Evolutionary conservation across 2,329 filamentous ascomycete genomes (phyloP).

Genomic region (Aspergillus intermedius): DNA sequence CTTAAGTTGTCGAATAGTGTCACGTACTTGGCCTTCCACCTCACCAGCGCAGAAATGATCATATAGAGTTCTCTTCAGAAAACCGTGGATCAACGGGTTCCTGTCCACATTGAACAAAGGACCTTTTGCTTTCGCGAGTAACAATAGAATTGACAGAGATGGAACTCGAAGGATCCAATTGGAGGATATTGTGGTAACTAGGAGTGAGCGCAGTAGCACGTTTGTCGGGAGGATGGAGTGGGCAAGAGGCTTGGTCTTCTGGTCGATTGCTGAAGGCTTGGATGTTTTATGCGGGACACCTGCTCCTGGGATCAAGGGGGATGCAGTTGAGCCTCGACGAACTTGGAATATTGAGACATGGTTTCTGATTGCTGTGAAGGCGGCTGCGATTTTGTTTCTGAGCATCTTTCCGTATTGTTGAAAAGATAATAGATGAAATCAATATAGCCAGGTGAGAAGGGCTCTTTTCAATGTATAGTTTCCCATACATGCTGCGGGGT

Average conservation of each 20-base stretch:
- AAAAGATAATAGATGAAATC: background rate
- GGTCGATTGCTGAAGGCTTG: background rate
- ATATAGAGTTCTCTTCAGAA: conserved; percentile 65
- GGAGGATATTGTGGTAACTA: conserved; percentile 45
- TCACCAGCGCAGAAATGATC: conserved; percentile 87
- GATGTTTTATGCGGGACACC: background rate
- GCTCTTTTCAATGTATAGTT: too few species aligned
- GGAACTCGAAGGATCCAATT: conserved; percentile 57
- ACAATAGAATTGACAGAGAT: conserved; percentile 61
- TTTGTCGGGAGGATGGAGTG: conserved; percentile 22
- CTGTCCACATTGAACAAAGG: conserved; percentile 62
- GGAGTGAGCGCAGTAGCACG: conserved; percentile 36
- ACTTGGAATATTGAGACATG: background rate
- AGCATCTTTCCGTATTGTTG: background rate
- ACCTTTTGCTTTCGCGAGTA: conserved; percentile 52
- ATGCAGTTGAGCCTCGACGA: background rate
- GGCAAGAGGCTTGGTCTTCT: background rate
- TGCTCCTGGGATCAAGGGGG: background rate
- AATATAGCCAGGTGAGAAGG: background rate
- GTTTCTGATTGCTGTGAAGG: background rate
- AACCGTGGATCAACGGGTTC: conserved; percentile 62
- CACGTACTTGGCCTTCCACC: conserved; percentile 58
- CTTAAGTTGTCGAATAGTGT: conserved; percentile 60
- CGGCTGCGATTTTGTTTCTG: background rate
- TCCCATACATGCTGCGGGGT: background rate